Base-by-base conservation (phyloP, 805 yeast genomes). In the Pichia gijzeniarum region DNA sequence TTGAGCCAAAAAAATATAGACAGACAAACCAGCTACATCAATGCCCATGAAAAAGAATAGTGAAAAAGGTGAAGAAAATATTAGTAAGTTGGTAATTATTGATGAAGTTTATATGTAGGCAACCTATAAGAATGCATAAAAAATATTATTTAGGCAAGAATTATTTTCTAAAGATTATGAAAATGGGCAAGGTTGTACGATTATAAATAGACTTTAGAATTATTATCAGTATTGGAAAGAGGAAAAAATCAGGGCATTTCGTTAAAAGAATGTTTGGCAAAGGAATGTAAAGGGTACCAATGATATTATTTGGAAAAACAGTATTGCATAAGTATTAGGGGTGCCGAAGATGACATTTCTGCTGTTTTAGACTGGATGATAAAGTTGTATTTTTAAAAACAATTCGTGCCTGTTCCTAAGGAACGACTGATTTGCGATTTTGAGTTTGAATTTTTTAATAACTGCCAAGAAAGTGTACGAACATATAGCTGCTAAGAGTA, bases 21-120 rank as follows among this genome's bases (percentile, higher is more conserved):
- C 46, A 61, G 76, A 49, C 76, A 75, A 6, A 71, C 76, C 1
- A 65, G 74, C 0, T 51, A 70, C 40, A 66, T 71, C 38, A 71
- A 71, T 49, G 60, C 53, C 31, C 52, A 62, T 20, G 50, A 47
- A 4, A 65, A 65, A 46, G 28, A 25, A 25, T 25, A 10, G 28
- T 14, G 6, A 10, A 17, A 19, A 8, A 17, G 4, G 2, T 10
- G 54, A 53, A 16, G 53, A 56, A 2, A 41, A 53, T 9, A 51
- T 52, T 8, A 62, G 67, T 25, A 75, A 71, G 51, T 61, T 69
- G 4, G 56, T 71, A 4, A 62, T 71, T 37, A 62, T 71, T 17
- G 76, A 71, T 57, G 76, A 71, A 53, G 76, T 74, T 2, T 76
- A 71, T 53, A 48, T 71, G 16, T 50, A 71, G 32, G 64, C 74